Evolutionary conservation across 1,139 yeast species (phyloP), one percentile per base, ranked within the genome.

Genomic region (Blastobotrys serpentis): DNA sequence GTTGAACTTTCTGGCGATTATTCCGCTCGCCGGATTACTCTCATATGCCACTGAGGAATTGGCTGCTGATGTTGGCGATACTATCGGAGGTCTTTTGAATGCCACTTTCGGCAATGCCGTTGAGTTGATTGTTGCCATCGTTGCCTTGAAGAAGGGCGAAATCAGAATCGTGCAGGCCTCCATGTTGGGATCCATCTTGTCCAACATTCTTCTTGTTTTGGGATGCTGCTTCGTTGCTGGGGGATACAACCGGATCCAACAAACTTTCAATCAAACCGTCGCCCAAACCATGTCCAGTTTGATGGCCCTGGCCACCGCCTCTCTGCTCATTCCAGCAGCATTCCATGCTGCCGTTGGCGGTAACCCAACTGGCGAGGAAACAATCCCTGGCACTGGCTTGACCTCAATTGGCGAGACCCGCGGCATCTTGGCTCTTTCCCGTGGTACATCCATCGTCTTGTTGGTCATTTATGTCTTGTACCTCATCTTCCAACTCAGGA

Each of bases 201-300:
- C 96, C 46, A 92, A 92, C 68, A 71, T 89, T 60, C 73, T 92
- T 53, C 76, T 94, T 52, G 98, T 92, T 4, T 75, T 92, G 53
- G 98, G 98, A n/a, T 85, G 95, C 68, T 89, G 98, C 64, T 94
- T 92, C 65, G 71, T 92, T 26, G 92, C 89, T 44, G 98, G 98
- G 49, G 98, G 98, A 13, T 76, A 83, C 64, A 84, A 86, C 57
- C 78, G 94, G 53, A 77, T 83, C 40, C 95, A 86, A 66, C 98
- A 92, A 68, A 77, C 78, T 2, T 92, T 94, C 71, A 90, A 90
- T 72, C 95, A 85, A 68, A 90, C 98, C 0, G 97, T 90, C 8
- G 98, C 98, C 5, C 98, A 92, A 64, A 89, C 98, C 16, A 92
- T 94, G 97, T 82, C 92, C 25, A 87, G 96, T 2, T 75, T 92